phyloP scores from a whole-genome alignment of 371 early-diverging fungal genomes.

The Synchytrium microbalum region DNA sequence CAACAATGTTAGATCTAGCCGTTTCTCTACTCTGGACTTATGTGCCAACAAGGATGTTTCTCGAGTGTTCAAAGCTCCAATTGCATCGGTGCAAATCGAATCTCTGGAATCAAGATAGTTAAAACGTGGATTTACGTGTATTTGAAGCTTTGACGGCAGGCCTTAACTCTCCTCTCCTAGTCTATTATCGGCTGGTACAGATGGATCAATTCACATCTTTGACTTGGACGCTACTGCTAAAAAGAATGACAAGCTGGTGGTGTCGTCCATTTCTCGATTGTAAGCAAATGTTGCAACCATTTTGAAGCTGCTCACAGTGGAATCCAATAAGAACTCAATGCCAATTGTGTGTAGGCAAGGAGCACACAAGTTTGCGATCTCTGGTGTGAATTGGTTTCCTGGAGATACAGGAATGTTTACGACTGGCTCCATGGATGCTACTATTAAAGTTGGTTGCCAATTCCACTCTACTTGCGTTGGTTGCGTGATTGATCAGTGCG shows the following conservation, averaged over 20 bases:
- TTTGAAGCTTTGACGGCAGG: background rate
- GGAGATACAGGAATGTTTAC: conserved; percentile 80
- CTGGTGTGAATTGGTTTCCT: conserved; percentile 76
- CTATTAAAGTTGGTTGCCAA: conserved; percentile 64
- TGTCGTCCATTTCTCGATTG: conserved; percentile 2
- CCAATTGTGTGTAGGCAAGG: conserved; percentile 29
- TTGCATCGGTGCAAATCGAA: conserved; percentile 50
- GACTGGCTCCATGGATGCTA: conserved; percentile 70
- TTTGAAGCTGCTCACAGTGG: conserved; percentile 32
- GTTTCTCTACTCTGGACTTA: background rate
- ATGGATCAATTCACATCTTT: conserved; percentile 59
- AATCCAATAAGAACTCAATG: too few relatives aligned
- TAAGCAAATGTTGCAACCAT: conserved; percentile 11
- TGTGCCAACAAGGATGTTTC: background rate
- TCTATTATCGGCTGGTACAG: conserved; percentile 59
- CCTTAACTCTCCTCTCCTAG: conserved; percentile 19
- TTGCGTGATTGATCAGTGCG: too few relatives aligned
- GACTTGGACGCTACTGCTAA: conserved; percentile 47
- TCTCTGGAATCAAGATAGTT: conserved; percentile 54
- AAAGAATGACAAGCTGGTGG: conserved; percentile 31
- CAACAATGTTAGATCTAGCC: background rate
- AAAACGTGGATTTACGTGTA: conserved; percentile 12
- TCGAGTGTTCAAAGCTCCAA: conserved; percentile 33
- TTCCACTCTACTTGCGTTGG: background rate
- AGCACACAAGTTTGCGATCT: conserved; percentile 58